Percentiles rank a stretch among this genome's conserved stretches.
Evolutionary conservation across 441 rosid genomes (phyloP).

Genomic region (Mallotus repandus): DNA sequence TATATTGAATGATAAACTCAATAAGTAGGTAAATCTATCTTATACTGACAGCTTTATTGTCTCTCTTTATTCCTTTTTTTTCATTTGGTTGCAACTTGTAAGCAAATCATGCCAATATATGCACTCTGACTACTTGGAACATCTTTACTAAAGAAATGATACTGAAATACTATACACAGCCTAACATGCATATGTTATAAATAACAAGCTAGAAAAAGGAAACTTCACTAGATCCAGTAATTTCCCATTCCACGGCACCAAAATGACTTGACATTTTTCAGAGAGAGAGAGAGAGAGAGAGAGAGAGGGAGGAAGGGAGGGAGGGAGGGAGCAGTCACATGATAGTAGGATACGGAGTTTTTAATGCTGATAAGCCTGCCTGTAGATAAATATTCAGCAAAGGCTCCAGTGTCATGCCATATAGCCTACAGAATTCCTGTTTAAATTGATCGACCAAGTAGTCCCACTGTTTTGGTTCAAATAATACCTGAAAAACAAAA

Average conservation of each 20-base stretch:
- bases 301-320: neutral
- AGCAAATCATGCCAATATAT: too few relatives aligned
- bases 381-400: slow-evolving; percentile 83
- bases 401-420: slow-evolving; percentile 96
- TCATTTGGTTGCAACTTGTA: too few relatives aligned
- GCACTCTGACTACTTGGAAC: too few relatives aligned
- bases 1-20: too few relatives aligned
- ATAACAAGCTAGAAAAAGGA: neutral
- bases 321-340: neutral
- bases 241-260: neutral
- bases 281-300: neutral
- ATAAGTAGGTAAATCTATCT: too few relatives aligned
- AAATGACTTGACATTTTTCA: neutral
- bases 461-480: slow-evolving; percentile 88
- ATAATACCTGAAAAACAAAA: slow-evolving; percentile 54
- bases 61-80: too few relatives aligned
- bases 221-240: neutral
- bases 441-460: slow-evolving; percentile 79
- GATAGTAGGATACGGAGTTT: slow-evolving; percentile 79
- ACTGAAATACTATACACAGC: neutral
- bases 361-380: slow-evolving; percentile 93
- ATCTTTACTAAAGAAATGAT: neutral
- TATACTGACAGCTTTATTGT: too few relatives aligned
- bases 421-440: slow-evolving; percentile 84
- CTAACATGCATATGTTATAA: neutral